Evolutionary conservation across 208 protist species (phyloP).

Genomic region (Trichomonas tenax): DNA sequence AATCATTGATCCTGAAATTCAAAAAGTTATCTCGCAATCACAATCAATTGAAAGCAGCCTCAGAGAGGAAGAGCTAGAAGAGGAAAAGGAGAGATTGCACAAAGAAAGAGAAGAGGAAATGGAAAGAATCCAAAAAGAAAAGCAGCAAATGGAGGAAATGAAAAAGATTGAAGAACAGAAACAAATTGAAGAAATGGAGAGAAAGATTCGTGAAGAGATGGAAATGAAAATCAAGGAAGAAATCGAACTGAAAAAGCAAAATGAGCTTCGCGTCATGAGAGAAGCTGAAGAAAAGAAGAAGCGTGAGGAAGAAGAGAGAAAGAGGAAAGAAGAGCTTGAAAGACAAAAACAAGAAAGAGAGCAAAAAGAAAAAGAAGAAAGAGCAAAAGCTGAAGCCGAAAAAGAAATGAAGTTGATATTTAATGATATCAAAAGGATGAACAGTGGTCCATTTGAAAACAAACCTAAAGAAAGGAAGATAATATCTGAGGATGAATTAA

Average conservation of each 20-base stretch:
- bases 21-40: not conserved
- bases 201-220: not conserved
- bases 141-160: no score
- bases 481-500: not conserved
- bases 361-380: not conserved
- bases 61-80: not conserved
- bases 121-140: no score
- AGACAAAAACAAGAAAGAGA: not conserved
- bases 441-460: not conserved
- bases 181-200: not conserved
- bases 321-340: not conserved
- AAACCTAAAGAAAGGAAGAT: not conserved
- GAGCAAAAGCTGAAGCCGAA: not conserved
- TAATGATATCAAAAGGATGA: no score
- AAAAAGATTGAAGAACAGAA: not conserved
- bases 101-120: no score
- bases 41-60: not conserved
- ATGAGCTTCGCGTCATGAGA: not conserved
- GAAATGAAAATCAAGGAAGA: not conserved
- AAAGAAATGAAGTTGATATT: no score
- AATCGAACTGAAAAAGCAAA: not conserved
- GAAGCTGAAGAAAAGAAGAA: not conserved
- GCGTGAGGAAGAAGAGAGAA: not conserved
- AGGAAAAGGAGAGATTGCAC: no score
- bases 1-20: not conserved